Evolutionary conservation across 1,284 basidiomycete species (phyloP), one percentile per base, ranked within the genome.

Genomic region (Jaminaea rosea): DNA sequence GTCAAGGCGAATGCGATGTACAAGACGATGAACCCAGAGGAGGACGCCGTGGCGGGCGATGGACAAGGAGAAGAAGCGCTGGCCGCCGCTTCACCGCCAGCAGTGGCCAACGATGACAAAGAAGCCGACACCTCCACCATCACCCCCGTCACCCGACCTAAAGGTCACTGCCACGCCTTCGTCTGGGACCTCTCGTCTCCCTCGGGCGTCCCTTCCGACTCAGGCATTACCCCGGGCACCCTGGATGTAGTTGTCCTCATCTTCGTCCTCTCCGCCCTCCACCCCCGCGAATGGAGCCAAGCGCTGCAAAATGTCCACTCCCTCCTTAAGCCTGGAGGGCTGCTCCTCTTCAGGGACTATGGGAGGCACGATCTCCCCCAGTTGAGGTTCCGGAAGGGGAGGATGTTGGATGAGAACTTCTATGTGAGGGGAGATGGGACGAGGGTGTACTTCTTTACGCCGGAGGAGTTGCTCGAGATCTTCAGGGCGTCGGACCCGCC

Each of bases 211-310:
- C 7, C 17, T 4, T 11, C 23, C 13, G 15, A 24, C 5, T 13
- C 13, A 6, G 58, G 56, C 0, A 46, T 71, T 1, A 41, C 45
- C 9, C 28, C 50, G 9, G 81, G 77, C 11, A 83, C 80, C 9
- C 84, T 92, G 15, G 91, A 99, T 69, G 83, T 97, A 28, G 79
- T 89, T 34, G 83, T 92, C n/a, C 81, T 96, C 59, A 87, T 99
- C 44, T 99, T 96, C 70, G 91, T 97, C 13, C 77, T 98, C 49
- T 92, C 88, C 49, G 94, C 94, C 0, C 77, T 99, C 15, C 91
- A 96, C 72, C 94, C 94, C 0, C 76, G 82, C 46, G 93, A 99
- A 78, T 99, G 94, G 94, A 73, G 77, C 0, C 81, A 81, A 53
- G 92, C 92, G 0, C 78, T 94, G 17, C 75, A 79, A n/a, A 98